Evolutionary conservation across 2,329 filamentous ascomycete genomes (phyloP).

Genomic region (Dryadomyces quercivorus): DNA sequence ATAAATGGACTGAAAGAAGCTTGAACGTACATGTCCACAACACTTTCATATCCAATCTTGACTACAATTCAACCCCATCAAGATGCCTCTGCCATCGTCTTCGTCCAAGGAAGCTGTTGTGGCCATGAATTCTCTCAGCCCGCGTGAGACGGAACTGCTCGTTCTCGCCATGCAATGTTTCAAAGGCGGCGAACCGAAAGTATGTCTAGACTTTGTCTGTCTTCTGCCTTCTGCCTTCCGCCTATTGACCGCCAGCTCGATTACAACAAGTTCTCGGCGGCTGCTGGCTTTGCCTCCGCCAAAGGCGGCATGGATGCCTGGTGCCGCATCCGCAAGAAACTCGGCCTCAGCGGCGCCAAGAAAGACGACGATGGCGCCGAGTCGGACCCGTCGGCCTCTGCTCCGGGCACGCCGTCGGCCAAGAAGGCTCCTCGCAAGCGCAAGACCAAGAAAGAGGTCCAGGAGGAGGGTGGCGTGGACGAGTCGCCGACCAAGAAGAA

Average conservation of each 20-base stretch:
- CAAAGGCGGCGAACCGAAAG: slow-evolving; percentile 4
- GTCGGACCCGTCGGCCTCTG: no score
- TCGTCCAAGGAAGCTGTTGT: neutral
- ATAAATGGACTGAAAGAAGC: no score
- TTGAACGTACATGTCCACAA: no score
- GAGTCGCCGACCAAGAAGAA: neutral
- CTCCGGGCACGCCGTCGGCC: no score
- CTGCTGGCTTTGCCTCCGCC: neutral
- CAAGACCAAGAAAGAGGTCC: neutral
- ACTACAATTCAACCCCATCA: no score
- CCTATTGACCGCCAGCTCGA: slow-evolving; percentile 1
- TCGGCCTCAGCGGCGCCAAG: neutral
- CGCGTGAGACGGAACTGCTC: slow-evolving; percentile 2
- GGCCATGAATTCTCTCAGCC: neutral
- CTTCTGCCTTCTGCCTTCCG: neutral
- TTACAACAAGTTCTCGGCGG: slow-evolving; percentile 1
- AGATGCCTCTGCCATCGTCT: no score
- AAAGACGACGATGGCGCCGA: neutral
- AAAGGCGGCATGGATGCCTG: slow-evolving; percentile 4
- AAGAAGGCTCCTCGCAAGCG: neutral
- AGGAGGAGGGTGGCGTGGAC: neutral
- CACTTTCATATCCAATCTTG: no score
- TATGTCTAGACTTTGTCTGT: neutral
- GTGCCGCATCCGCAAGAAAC: slow-evolving; percentile 6
- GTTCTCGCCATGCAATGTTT: slow-evolving; percentile 5